Evolutionary conservation across 805 yeast genomes (phyloP).

Genomic region (Blastobotrys attinorum): DNA sequence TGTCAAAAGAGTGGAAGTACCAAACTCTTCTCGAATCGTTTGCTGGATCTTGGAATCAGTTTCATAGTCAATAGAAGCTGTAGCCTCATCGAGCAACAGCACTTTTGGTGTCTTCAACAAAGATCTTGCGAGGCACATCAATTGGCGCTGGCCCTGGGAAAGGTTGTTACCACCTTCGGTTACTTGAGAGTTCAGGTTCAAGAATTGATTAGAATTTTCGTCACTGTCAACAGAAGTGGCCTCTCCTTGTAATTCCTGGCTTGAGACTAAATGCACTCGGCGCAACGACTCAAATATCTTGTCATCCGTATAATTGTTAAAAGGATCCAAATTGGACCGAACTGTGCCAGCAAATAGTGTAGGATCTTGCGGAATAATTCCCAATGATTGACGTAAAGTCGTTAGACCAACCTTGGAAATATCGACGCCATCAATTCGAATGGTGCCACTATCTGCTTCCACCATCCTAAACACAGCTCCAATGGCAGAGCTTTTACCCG

Average conservation of each 20-base stretch:
- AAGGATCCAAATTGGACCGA: slow-evolving; percentile 67
- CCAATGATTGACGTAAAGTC: slow-evolving; percentile 54
- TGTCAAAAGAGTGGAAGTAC: slow-evolving; percentile 67
- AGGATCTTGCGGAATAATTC: slow-evolving; percentile 80
- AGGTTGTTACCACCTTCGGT: slow-evolving; percentile 75
- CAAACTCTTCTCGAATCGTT: slow-evolving; percentile 67
- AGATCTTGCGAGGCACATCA: slow-evolving; percentile 78
- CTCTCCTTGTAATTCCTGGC: not conserved
- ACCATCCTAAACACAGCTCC: slow-evolving; percentile 72
- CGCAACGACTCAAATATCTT: slow-evolving; percentile 27
- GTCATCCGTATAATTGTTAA: slow-evolving; percentile 47
- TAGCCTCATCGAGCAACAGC: slow-evolving; percentile 75
- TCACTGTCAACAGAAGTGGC: slow-evolving; percentile 18
- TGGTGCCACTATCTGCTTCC: slow-evolving; percentile 51
- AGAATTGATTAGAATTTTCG: slow-evolving; percentile 63
- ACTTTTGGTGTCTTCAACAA: slow-evolving; percentile 64
- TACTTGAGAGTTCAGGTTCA: slow-evolving; percentile 45
- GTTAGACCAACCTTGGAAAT: slow-evolving; percentile 51
- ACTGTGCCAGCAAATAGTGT: slow-evolving; percentile 66
- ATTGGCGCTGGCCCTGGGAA: slow-evolving; percentile 87
- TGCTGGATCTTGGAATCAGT: slow-evolving; percentile 73
- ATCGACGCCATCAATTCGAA: slow-evolving; percentile 60
- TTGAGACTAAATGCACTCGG: slow-evolving; percentile 50
- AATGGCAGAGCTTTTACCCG: slow-evolving; percentile 94
- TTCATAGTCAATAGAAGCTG: slow-evolving; percentile 67